A percentile compares a stretch with the other conserved stretches of the same genome.
These are phyloP conservation scores for Serendipita vermifera DNA, from an alignment of 768 basidiomycete species.

Conservation along the genomic window DNA sequence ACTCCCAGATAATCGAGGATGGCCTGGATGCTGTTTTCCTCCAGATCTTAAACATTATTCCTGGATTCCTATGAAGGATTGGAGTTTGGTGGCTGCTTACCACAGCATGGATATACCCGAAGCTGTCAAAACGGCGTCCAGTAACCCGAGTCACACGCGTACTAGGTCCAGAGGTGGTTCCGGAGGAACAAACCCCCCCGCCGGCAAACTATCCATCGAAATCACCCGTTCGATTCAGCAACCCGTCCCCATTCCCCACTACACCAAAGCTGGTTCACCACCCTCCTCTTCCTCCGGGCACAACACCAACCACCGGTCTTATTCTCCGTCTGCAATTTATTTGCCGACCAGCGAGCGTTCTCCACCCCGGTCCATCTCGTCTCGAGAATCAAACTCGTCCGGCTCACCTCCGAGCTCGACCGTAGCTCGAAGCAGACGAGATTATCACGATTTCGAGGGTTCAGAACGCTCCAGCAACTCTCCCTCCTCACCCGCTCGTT, in stretches of 20 bases:
- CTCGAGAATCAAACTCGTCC: background rate
- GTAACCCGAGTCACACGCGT: conserved; percentile 22
- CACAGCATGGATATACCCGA: conserved; percentile 61
- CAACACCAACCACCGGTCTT: background rate
- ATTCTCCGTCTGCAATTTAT: background rate
- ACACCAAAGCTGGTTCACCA: background rate
- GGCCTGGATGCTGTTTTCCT: conserved; percentile 83
- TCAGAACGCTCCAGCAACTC: conserved; percentile 7
- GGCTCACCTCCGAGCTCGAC: conserved; percentile 6
- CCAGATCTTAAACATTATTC: conserved; percentile 47
- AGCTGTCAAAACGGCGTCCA: conserved; percentile 56
- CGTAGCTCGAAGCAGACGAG: background rate
- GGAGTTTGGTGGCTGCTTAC: conserved; percentile 65
- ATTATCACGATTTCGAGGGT: background rate
- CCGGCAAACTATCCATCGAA: no score
- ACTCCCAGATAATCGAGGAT: conserved; percentile 58
- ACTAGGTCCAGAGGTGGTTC: background rate
- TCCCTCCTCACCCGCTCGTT: background rate
- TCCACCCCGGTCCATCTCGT: background rate
- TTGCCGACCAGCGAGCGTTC: background rate
- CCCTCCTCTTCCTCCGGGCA: no score
- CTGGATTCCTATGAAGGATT: conserved; percentile 58
- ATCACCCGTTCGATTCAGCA: background rate
- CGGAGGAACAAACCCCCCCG: background rate
- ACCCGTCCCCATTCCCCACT: background rate